A percentile compares a stretch with the other conserved stretches of the same genome.
These are phyloP conservation scores for Penicillium sp. DNA, from an alignment of 2,329 filamentous ascomycete species.

Conservation along the genomic window DNA sequence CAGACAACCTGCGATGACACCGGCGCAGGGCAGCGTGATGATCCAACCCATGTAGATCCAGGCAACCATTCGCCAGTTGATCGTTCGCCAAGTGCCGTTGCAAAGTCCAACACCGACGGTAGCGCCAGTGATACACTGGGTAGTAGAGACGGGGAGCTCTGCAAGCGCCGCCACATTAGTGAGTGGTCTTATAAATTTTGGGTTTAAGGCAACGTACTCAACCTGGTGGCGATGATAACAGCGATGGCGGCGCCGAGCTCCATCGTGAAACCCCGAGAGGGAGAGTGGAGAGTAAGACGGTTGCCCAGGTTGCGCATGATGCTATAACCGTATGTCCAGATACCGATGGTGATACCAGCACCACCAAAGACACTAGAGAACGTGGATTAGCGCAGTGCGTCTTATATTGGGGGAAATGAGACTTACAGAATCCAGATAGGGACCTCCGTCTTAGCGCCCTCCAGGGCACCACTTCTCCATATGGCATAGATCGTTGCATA, in stretches of 20 bases:
- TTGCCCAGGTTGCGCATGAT: slow-evolving; percentile 43
- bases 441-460: slow-evolving; percentile 34
- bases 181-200: background rate
- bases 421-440: slow-evolving; percentile 14
- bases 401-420: too few relatives aligned
- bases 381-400: background rate
- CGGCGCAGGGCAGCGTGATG: slow-evolving; percentile 44
- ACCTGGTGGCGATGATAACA: slow-evolving; percentile 34
- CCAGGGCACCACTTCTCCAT: slow-evolving; percentile 35
- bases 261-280: slow-evolving; percentile 31
- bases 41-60: slow-evolving; percentile 48
- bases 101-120: slow-evolving; percentile 35
- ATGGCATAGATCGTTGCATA: slow-evolving; percentile 32
- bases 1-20: slow-evolving; percentile 28
- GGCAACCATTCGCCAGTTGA: slow-evolving; percentile 46
- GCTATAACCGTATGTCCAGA: slow-evolving; percentile 44
- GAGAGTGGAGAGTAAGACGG: slow-evolving; percentile 43
- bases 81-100: slow-evolving; percentile 38
- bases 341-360: slow-evolving; percentile 41
- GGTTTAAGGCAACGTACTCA: slow-evolving; percentile 23
- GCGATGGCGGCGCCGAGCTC: slow-evolving; percentile 44
- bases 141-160: slow-evolving; percentile 35
- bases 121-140: slow-evolving; percentile 39
- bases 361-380: slow-evolving; percentile 41
- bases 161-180: background rate